Base-by-base conservation (phyloP, 345 rosid species). In the Eucalyptus marginata region DNA sequence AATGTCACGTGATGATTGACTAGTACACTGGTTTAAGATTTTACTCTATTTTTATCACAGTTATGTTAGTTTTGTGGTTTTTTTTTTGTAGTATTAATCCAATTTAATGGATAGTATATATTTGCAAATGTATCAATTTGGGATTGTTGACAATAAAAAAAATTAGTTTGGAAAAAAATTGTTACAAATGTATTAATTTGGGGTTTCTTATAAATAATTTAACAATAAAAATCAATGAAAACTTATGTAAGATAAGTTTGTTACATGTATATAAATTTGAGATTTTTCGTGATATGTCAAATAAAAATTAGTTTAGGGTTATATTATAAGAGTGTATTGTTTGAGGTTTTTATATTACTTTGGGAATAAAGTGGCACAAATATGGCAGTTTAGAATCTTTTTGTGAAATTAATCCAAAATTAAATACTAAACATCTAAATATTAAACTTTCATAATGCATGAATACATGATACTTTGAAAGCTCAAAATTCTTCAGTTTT, bases 41-140 rank as follows among this genome's bases (percentile, higher is more conserved):
- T 51, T 51, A 51, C 54, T 50, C 0, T 51, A 7, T 16, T 51
- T 17, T 51, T 51, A 51, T 51, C 56, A 17, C 4, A 1, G 0
- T 51, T 51, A 6, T 7, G 20, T 51, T 51, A 51, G 20, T 51
- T 51, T 51, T 51, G 8, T 51, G 54, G 54, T 50, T 51, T 49
- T 49, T 49, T 49, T 50, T 51, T 6, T 51, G 4, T 51, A 1
- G 20, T 16, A 51, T 51, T 51, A 51, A 51, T 51, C 1, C 0
- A 51, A 51, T 16, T 51, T 51, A 51, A 51, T 2, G 0, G 1
- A 51, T 51, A 17, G 3, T 16, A 51, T 51, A 16, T 6, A 50
- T 51, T 16, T 0, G 4, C 3, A 50, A 50, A 50, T 16, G 8
- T 51, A 51, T 51, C 3, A 1, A 51, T 51, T 2, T 6, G 3